Evolutionary conservation across 2,329 filamentous ascomycete species (phyloP).

Genomic region (Didymella sp.): DNA sequence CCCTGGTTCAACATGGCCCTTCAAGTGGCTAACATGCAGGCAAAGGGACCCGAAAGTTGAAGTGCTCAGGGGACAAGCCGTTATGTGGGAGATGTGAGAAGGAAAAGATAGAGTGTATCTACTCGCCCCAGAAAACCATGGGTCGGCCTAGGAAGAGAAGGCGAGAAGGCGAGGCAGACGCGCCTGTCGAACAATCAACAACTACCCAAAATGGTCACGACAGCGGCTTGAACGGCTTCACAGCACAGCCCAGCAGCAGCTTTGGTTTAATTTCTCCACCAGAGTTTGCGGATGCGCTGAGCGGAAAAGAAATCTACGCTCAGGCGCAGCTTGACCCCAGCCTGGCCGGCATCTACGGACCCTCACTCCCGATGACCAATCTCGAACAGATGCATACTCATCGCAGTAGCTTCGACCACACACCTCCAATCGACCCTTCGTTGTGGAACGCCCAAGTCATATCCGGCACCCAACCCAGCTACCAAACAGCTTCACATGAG

Average conservation of each 20-base stretch:
- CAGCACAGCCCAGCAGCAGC: slow-evolving; percentile 11
- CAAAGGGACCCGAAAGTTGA: slow-evolving; percentile 57
- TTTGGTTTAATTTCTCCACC: slow-evolving; percentile 25
- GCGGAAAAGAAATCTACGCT: slow-evolving; percentile 10
- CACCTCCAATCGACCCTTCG: slow-evolving; percentile 34
- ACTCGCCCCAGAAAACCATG: slow-evolving; percentile 59
- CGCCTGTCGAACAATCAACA: background rate
- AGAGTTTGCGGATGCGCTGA: slow-evolving; percentile 14
- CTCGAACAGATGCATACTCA: slow-evolving; percentile 4
- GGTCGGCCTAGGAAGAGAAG: slow-evolving; percentile 58
- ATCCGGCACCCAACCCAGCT: background rate
- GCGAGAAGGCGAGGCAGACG: slow-evolving; percentile 37
- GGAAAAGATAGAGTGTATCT: slow-evolving; percentile 54
- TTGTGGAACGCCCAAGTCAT: slow-evolving; percentile 31
- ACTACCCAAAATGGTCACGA: background rate
- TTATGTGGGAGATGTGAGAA: slow-evolving; percentile 52
- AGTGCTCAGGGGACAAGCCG: slow-evolving; percentile 56
- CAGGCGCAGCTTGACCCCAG: slow-evolving; percentile 16
- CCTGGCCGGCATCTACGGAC: slow-evolving; percentile 10
- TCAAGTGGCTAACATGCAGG: background rate
- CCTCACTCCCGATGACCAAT: slow-evolving; percentile 9
- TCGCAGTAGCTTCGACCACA: background rate
- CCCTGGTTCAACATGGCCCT: background rate
- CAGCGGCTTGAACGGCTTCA: slow-evolving; percentile 5
- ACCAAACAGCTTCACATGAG: background rate